Base-by-base conservation (phyloP, 768 basidiomycete species). In the Kwoniella botswanensis region DNA sequence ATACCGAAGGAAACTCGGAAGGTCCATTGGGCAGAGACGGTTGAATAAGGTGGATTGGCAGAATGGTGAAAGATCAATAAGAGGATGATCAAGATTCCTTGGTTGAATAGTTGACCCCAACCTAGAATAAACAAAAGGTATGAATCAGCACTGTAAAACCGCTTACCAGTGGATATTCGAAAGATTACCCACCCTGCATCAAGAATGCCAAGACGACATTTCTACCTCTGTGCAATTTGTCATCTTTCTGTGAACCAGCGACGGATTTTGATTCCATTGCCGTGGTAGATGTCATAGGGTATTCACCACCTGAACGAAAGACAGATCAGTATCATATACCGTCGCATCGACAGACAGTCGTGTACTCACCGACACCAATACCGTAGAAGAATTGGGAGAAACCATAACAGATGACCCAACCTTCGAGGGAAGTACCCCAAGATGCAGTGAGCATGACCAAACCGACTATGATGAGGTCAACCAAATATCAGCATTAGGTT, bases 171-270 rank as follows among this genome's bases (percentile, higher is more conserved):
- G 3, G 57, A 11, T 46, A 35, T 35, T 35, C 4, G 7, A 4
- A 26, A 21, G 41, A 54, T 50, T 24, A 70, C 75, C 67, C 63
- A 77, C 78, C 79, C 60, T 85, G 85, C 84, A 85, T 85, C 41
- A 86, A 73, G 82, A 86, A 86, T 4, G 84, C 82, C 22, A 84
- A 76, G 21, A 84, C 84, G 73, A 85, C 84, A 71, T 84, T 85
- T 55, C 85, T 73, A 7, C 85, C 85, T 66, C 85, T 74, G 72
- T 85, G 85, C 0, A 86, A 75, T 57, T 85, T 82, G 72, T 85
- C 85, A 60, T 86, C 84, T 42, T 76, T 77, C 44, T 83, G 78
- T 35, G 76, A 72, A 21, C 70, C 64, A 17, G 71, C 73, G 15
- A 76, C 71, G 2, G 70, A 52, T 61, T 79, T 76, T 58, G 76